Evolutionary conservation across 441 rosid genomes (phyloP).

Genomic region (Gossypium davidsonii): DNA sequence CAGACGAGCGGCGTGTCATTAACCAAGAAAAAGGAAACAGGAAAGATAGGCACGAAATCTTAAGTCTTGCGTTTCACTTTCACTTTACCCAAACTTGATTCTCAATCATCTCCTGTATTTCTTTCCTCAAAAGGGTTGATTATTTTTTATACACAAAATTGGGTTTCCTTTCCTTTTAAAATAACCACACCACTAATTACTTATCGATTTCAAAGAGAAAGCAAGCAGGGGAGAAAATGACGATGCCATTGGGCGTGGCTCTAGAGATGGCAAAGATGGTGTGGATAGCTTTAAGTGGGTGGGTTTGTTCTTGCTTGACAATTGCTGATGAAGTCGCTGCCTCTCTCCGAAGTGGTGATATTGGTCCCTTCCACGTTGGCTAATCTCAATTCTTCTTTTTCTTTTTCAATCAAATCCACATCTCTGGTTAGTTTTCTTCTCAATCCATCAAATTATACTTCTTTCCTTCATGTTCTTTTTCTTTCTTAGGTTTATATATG

Average conservation of each 20-base stretch:
- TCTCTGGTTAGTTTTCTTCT: conserved; percentile 13
- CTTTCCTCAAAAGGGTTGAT: background rate
- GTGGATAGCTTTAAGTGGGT: conserved; percentile 57
- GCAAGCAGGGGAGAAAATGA: conserved; percentile 29
- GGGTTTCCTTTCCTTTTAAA: background rate
- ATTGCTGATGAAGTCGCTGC: conserved; percentile 81
- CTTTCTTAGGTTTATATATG: background rate
- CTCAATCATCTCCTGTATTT: background rate
- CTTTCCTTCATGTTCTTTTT: background rate
- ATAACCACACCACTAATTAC: background rate
- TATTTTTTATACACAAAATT: background rate
- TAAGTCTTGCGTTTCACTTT: background rate
- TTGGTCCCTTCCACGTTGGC: conserved; percentile 81
- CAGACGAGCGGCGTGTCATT: no score
- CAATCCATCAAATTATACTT: background rate
- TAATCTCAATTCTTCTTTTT: conserved; percentile 20
- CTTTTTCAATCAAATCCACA: conserved; percentile 9
- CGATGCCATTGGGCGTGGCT: conserved; percentile 50
- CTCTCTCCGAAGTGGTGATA: conserved; percentile 73
- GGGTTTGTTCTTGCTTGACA: conserved; percentile 70
- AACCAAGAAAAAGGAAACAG: background rate
- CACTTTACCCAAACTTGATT: background rate
- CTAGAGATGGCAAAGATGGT: conserved; percentile 60
- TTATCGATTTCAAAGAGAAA: background rate
- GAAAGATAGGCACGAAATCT: background rate